Evolutionary conservation across 192 early-diverging fungal genomes (phyloP).

Genomic region (Podila epicladia): DNA sequence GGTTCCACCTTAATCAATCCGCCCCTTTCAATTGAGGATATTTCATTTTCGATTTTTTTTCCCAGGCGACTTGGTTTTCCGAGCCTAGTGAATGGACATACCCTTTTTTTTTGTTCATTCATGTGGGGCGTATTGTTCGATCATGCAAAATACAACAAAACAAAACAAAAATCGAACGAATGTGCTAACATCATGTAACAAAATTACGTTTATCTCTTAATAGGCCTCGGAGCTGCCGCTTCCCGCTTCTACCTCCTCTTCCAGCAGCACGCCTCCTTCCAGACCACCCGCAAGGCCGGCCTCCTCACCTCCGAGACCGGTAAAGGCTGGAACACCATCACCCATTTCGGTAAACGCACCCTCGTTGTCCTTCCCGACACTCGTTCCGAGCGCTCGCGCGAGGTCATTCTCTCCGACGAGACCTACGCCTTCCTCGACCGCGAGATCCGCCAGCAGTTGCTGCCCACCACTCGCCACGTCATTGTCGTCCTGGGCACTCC

Average conservation of each 20-base stretch:
- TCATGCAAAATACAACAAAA: neutral
- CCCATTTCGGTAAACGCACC: conserved; percentile 72
- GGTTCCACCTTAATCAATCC: no score
- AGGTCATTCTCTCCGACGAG: conserved; percentile 65
- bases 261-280: conserved; percentile 80
- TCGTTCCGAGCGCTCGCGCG: conserved; percentile 74
- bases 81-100: no score
- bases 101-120: neutral
- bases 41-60: no score
- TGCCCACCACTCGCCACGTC: conserved; percentile 69
- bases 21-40: no score
- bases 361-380: conserved; percentile 76
- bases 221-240: conserved; percentile 70
- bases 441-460: conserved; percentile 60
- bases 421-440: conserved; percentile 71
- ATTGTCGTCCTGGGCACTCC: conserved; percentile 79
- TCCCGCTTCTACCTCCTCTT: conserved; percentile 84
- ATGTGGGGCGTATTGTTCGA: neutral
- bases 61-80: neutral
- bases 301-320: conserved; percentile 54
- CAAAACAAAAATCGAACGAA: neutral
- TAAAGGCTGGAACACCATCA: conserved; percentile 67
- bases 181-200: no score
- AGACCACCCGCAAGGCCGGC: conserved; percentile 64
- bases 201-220: no score